Conservation (phyloP, 148 eudicot genomes). For the Camellia japonica region DNA sequence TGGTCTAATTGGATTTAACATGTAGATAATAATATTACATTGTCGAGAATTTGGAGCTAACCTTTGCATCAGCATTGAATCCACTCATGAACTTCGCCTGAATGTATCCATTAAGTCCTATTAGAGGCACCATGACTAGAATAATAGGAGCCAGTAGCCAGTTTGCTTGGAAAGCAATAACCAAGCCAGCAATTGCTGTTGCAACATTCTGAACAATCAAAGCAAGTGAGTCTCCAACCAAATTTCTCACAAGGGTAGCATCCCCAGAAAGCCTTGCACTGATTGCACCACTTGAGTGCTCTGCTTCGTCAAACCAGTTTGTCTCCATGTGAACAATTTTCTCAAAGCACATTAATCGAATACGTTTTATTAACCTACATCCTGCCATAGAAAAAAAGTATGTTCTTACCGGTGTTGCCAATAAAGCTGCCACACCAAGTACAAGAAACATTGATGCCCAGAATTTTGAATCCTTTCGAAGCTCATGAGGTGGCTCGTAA, state of each 20-base stretch:
- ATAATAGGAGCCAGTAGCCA: slow-evolving; percentile 18
- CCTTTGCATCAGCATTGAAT: slow-evolving; percentile 24
- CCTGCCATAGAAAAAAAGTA: slow-evolving; percentile 21
- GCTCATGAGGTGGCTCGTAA: slow-evolving; percentile 21
- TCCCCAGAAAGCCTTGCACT: slow-evolving; percentile 29
- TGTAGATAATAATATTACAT: neutral
- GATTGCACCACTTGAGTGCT: slow-evolving; percentile 28
- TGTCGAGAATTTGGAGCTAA: neutral
- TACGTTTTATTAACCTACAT: slow-evolving; percentile 19
- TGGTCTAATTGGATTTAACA: neutral
- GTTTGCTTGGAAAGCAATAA: slow-evolving; percentile 24
- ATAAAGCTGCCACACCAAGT: slow-evolving; percentile 4
- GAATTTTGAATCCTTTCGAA: slow-evolving; percentile 18
- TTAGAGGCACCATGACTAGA: slow-evolving; percentile 12
- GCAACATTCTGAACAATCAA: slow-evolving; percentile 20
- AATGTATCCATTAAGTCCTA: slow-evolving; percentile 24
- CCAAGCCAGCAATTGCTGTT: slow-evolving; percentile 23
- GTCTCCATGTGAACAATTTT: slow-evolving; percentile 27
- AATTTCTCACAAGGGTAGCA: slow-evolving; percentile 18
- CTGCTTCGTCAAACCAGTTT: slow-evolving; percentile 22
- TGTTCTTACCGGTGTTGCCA: neutral
- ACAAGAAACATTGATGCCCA: slow-evolving; percentile 20
- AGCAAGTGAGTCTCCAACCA: slow-evolving; percentile 22
- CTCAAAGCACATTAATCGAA: slow-evolving; percentile 23
- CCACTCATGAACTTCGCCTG: slow-evolving; percentile 11